Evolutionary conservation across 208 protist genomes (phyloP).

Genomic region (Balamuthia mandrillaris): DNA sequence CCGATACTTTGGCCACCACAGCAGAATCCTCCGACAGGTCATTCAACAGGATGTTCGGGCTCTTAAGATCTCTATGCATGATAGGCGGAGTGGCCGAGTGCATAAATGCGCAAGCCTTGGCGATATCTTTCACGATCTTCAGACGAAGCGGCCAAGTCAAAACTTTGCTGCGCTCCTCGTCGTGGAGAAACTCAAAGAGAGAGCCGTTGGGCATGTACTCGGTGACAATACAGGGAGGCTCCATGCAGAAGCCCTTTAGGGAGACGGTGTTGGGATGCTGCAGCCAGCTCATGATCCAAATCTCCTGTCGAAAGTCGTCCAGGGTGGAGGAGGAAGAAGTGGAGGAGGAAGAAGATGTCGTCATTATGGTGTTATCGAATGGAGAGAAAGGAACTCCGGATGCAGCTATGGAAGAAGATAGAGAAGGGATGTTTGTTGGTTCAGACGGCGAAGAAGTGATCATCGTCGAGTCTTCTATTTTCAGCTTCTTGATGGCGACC

Average conservation of each 20-base stretch:
- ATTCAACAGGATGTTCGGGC: constrained; percentile 13
- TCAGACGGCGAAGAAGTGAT: too few species aligned
- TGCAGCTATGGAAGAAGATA: too few species aligned
- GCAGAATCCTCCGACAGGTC: neutral
- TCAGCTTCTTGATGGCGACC: constrained; percentile 29
- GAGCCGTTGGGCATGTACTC: neutral
- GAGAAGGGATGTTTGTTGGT: too few species aligned
- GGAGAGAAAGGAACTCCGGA: neutral
- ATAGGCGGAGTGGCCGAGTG: neutral
- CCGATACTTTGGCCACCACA: constrained; percentile 23
- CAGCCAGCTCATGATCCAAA: constrained; percentile 37
- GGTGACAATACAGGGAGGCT: constrained; percentile 37
- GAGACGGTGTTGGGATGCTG: constrained; percentile 8
- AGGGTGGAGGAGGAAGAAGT: neutral
- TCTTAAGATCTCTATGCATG: constrained; percentile 35
- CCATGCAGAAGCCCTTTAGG: neutral
- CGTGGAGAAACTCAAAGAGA: constrained; percentile 10
- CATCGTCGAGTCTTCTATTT: too few species aligned
- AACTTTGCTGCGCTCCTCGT: neutral
- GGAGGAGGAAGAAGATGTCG: too few species aligned
- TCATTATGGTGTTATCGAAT: neutral
- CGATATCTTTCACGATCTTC: constrained; percentile 21
- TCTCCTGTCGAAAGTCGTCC: constrained; percentile 27
- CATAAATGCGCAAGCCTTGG: constrained; percentile 20
- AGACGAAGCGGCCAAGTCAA: constrained; percentile 13